Conservation (phyloP, 495 filamentous ascomycete species). For the Pyronema domesticum region DNA sequence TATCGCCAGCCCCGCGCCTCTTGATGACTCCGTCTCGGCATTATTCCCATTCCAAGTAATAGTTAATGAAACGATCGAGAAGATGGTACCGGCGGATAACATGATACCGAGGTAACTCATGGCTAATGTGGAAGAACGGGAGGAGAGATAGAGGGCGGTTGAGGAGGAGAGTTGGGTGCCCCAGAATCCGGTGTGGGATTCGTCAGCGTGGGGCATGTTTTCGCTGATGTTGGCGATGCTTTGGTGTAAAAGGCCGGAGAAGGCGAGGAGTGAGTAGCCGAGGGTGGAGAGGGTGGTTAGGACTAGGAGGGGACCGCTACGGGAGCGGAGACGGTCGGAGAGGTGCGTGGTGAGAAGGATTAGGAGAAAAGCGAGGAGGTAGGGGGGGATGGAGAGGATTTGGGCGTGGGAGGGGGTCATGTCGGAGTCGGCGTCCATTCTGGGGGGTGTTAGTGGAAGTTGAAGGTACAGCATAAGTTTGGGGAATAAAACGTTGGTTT, state of each 20-base stretch:
- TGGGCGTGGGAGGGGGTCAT: constrained; percentile 48
- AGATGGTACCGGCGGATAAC: constrained; percentile 50
- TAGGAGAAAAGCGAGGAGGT: constrained; percentile 55
- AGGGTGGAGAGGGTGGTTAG: constrained; percentile 46
- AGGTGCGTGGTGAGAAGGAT: constrained; percentile 50
- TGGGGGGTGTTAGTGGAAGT: too few relatives aligned
- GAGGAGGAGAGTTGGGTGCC: constrained; percentile 2
- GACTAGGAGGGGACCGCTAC: constrained; percentile 46
- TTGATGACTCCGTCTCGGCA: constrained; percentile 50
- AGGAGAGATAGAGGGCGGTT: background rate
- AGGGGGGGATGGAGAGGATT: constrained; percentile 65
- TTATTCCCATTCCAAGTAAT: constrained; percentile 64
- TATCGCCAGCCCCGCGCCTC: constrained; percentile 54
- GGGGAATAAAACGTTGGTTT: background rate
- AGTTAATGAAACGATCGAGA: constrained; percentile 50
- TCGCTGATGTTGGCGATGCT: constrained; percentile 15
- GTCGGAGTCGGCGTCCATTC: constrained; percentile 43
- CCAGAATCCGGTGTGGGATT: constrained; percentile 10
- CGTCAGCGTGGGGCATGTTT: constrained; percentile 7
- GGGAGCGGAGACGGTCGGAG: constrained; percentile 54
- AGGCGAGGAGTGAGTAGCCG: constrained; percentile 59
- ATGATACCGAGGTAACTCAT: constrained; percentile 52
- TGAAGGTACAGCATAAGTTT: too few relatives aligned
- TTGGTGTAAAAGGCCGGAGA: constrained; percentile 27
- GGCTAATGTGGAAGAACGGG: constrained; percentile 26